Base-by-base conservation (phyloP, 495 filamentous ascomycete genomes). In the Schizothecium vesticola region DNA sequence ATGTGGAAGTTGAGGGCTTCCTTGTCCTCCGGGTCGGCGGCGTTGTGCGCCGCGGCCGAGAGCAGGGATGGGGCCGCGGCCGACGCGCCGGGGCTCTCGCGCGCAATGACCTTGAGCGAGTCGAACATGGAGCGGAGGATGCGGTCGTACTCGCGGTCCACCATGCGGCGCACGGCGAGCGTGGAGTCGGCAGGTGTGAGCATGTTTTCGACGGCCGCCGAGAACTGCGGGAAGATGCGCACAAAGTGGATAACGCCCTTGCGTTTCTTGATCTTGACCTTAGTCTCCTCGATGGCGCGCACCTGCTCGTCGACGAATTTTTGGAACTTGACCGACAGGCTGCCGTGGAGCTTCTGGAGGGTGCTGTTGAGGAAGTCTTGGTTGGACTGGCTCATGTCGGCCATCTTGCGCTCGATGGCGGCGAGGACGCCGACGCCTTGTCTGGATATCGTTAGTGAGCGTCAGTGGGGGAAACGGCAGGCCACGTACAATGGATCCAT, bases 91-190 rank as follows among this genome's bases (percentile, higher is more conserved):
- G 94, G 94, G 60, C 89, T 92, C 77, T 97, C 94, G 79, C 95
- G 93, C 63, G 94, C 94, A 74, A 98, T 98, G 72, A 96, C 92
- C 72, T 94, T 95, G 59, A 98, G 85, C 19, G 89, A 92, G 78
- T 98, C 94, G 80, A 97, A 98, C 93, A 98, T 98, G 22, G 93
- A 90, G 72, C 91, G 94, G 77, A 96, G 93, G 73, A 97, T 91
- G 68, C 89, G 90, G 67, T 87, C 83, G 76, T 98, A 98, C 31
- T 94, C 92, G 61, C 91, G 86, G 73, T 98, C 93, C 69, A 97
- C 88, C 71, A 88, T 89, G 64, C 86, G 79, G 19, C 94, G 88
- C 68, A 95, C 83, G 23, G 87, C 85, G 63, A 86, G 86, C 64
- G 86, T 82, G 6, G 86, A 82, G 58, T 88, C 85, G 24, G 83